Evolutionary conservation across 441 rosid genomes (phyloP).

Genomic region (Pelargonium myrrhifolium): DNA sequence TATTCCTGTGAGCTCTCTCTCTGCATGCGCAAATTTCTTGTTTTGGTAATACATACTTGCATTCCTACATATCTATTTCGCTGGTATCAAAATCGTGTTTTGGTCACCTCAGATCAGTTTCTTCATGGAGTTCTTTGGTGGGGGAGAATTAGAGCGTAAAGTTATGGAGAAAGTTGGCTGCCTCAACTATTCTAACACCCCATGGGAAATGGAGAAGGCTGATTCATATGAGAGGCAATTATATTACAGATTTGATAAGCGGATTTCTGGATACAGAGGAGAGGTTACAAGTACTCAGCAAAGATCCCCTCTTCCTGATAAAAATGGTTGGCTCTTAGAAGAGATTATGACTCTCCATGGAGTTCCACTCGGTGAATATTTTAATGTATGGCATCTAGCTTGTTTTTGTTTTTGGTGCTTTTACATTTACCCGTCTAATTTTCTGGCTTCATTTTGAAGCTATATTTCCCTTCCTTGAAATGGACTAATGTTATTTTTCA

Average conservation of each 20-base stretch:
- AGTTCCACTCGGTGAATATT: conserved; percentile 83
- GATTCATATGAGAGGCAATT: conserved; percentile 77
- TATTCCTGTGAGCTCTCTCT: conserved; percentile 55
- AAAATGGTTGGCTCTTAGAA: conserved; percentile 74
- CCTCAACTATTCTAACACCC: conserved; percentile 70
- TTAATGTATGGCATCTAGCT: conserved; percentile 37
- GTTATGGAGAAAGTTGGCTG: conserved; percentile 86
- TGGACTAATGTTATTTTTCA: conserved; percentile 9
- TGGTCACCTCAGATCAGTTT: conserved; percentile 44
- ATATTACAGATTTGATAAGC: conserved; percentile 67
- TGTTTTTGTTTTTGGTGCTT: not conserved
- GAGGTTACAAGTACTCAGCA: conserved; percentile 95
- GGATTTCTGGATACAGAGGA: conserved; percentile 66
- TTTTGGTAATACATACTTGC: not conserved
- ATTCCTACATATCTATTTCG: not conserved
- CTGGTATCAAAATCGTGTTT: not conserved
- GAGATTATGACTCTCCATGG: conserved; percentile 94
- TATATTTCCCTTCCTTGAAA: not conserved
- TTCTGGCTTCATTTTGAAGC: too few species aligned
- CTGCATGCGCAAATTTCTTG: not conserved
- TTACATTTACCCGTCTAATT: too few species aligned
- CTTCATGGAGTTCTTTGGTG: conserved; percentile 67
- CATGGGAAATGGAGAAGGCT: conserved; percentile 83
- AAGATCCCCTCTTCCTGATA: conserved; percentile 55
- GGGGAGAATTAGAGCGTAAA: conserved; percentile 71